phyloP scores from a whole-genome alignment of 768 basidiomycete genomes.

The Royoungia palumana region DNA sequence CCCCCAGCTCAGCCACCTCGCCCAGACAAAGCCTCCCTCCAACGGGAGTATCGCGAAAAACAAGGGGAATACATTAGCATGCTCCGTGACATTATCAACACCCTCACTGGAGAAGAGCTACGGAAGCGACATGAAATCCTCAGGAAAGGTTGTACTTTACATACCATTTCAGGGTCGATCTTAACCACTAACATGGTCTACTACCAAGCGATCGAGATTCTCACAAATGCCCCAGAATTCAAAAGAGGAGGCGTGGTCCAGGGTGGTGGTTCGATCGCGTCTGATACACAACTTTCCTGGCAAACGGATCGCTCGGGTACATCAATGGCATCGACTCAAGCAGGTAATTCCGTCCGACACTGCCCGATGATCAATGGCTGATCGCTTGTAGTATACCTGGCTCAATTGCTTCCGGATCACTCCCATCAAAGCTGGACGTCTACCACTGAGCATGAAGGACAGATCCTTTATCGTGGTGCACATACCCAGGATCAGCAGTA shows the following conservation, averaged over 20 bases:
- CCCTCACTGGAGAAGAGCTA: slow-evolving; percentile 16
- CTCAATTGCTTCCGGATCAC: neutral
- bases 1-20: neutral
- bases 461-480: neutral
- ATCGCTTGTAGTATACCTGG: slow-evolving; percentile 3
- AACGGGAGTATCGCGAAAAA: slow-evolving; percentile 23
- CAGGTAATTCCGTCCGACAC: slow-evolving; percentile 1
- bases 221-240: neutral
- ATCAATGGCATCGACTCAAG: too few relatives aligned
- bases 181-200: neutral
- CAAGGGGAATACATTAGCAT: slow-evolving; percentile 14
- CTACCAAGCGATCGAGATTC: slow-evolving; percentile 8
- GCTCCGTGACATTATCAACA: slow-evolving; percentile 16
- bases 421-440: neutral
- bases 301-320: too few relatives aligned
- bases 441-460: neutral
- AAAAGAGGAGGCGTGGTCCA: neutral
- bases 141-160: slow-evolving; percentile 11
- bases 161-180: neutral
- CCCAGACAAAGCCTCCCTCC: slow-evolving; percentile 3
- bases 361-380: neutral
- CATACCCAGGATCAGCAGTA: neutral
- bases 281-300: neutral
- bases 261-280: neutral
- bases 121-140: slow-evolving; percentile 21